Evolutionary conservation across 768 basidiomycete genomes (phyloP).

Genomic region (Artomyces pyxidatus): DNA sequence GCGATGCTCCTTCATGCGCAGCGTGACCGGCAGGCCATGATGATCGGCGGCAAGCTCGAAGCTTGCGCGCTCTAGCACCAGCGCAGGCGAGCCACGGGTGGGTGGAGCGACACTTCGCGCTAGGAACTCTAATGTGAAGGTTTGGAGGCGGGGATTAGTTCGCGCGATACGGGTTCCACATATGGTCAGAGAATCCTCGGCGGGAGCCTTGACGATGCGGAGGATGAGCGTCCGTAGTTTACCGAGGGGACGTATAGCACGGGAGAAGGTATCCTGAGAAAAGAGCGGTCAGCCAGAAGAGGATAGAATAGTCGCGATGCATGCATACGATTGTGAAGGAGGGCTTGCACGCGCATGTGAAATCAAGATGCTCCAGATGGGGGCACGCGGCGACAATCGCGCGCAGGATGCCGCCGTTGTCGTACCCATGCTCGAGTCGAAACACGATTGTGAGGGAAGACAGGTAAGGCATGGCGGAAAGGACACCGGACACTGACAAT

Average conservation of each 20-base stretch:
- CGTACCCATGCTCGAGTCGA: conserved; percentile 59
- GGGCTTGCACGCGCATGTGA: conserved; percentile 60
- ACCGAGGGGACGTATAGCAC: conserved; percentile 49
- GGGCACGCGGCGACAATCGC: conserved; percentile 63
- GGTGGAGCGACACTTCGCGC: conserved; percentile 37
- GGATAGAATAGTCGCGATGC: not conserved
- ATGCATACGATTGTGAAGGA: conserved; percentile 61
- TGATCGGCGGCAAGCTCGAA: conserved; percentile 11
- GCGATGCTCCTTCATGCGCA: conserved; percentile 11
- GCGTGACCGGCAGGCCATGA: conserved; percentile 12
- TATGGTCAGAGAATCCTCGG: conserved; percentile 49
- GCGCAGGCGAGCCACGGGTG: not conserved
- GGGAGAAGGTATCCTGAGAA: conserved; percentile 54
- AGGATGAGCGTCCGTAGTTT: conserved; percentile 56
- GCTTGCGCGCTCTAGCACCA: conserved; percentile 2
- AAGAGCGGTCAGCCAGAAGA: not conserved
- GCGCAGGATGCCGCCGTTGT: conserved; percentile 61
- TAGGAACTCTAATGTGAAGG: conserved; percentile 61
- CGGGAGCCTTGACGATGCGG: conserved; percentile 59
- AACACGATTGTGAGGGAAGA: conserved; percentile 57
- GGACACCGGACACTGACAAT: conserved; percentile 48
- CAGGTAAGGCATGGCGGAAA: conserved; percentile 47
- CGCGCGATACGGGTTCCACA: conserved; percentile 58
- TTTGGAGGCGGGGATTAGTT: conserved; percentile 55
- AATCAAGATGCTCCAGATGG: conserved; percentile 50